Evolutionary conservation across 129 eudicot genomes (phyloP).

Genomic region (Artemisia argyi): DNA sequence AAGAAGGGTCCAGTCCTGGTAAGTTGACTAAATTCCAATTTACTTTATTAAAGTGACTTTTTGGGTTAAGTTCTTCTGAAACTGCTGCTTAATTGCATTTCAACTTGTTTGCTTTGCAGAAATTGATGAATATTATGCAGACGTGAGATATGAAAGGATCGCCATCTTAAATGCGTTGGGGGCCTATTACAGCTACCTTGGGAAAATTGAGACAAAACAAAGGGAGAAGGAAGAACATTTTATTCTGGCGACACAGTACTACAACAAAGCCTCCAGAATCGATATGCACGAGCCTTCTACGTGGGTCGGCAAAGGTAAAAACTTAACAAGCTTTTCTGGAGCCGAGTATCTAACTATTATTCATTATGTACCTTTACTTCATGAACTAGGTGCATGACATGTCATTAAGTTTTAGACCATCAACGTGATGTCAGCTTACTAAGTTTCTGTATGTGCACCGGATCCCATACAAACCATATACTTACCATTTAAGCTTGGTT

Average conservation of each 20-base stretch:
- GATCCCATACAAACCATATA: background rate
- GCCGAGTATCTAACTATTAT: too few species aligned
- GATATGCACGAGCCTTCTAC: slow-evolving; percentile 98
- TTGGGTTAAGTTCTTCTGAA: slow-evolving; percentile 1
- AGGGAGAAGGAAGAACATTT: slow-evolving; percentile 92
- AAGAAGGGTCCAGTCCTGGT: slow-evolving; percentile 99
- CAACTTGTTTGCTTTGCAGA: slow-evolving; percentile 49
- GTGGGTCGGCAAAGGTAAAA: slow-evolving; percentile 98
- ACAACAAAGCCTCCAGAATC: slow-evolving; percentile 96
- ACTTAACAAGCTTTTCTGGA: background rate
- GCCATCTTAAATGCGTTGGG: slow-evolving; percentile 98
- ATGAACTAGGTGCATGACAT: too few species aligned
- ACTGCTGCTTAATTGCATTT: slow-evolving; percentile 8
- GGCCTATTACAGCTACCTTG: slow-evolving; percentile 94
- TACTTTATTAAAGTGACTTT: background rate
- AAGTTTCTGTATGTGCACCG: background rate
- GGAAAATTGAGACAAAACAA: slow-evolving; percentile 88
- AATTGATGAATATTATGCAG: slow-evolving; percentile 93
- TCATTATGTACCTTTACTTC: too few species aligned
- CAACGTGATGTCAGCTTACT: too few species aligned
- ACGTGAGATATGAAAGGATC: slow-evolving; percentile 91
- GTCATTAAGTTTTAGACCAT: too few species aligned
- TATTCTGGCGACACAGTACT: slow-evolving; percentile 74
- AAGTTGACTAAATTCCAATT: background rate
- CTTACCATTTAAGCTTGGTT: slow-evolving; percentile 11